Base-by-base conservation (phyloP, 1,139 yeast genomes). In the Kodamaea ohmeri region DNA sequence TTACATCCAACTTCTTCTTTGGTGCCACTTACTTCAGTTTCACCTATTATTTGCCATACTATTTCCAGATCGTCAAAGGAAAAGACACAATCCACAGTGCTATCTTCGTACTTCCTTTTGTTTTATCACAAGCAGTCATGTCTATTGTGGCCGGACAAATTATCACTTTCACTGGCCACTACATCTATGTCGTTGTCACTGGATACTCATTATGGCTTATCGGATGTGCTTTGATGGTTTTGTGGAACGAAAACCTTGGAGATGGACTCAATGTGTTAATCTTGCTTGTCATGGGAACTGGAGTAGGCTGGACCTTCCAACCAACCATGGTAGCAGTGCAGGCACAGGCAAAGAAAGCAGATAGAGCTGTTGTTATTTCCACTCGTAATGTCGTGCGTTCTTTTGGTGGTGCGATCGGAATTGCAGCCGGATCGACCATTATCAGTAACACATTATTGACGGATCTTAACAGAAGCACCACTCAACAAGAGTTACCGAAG, bases 291-390 rank as follows among this genome's bases (percentile, higher is more conserved):
- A 64, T 67, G 58, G 83, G 83, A 4, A 41, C 60, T 4, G 82
- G 82, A 0, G 63, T 67, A 12, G 81, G 80, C 2, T 63, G 62
- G 41, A 70, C 75, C 4, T 74, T 76, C 56, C 82, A 76, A 50
- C 79, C 80, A 6, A 69, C 79, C 0, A 63, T 77, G 63, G 71
- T 76, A 6, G 81, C 81, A 1, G 70, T 69, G 1, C 78, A 74
- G 51, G 79, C 82, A 1, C 76, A 75, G 39, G 66, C 78, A 6
- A 60, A 53, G 30, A 67, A 66, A 36, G 61, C 72, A 1, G 81
- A 77, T 44, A 55, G 83, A 33, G 80, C 83, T 0, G 78, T 76
- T 9, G 76, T 76, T 7, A 76, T 76, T 7, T 67, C 80, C 2
- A 65, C 78, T 1, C 61, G 83, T 51, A 76, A 76, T 46, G 72